These are phyloP conservation scores for Schizothecium vesticola DNA, from an alignment of 495 filamentous ascomycete species.

Conservation along the genomic window DNA sequence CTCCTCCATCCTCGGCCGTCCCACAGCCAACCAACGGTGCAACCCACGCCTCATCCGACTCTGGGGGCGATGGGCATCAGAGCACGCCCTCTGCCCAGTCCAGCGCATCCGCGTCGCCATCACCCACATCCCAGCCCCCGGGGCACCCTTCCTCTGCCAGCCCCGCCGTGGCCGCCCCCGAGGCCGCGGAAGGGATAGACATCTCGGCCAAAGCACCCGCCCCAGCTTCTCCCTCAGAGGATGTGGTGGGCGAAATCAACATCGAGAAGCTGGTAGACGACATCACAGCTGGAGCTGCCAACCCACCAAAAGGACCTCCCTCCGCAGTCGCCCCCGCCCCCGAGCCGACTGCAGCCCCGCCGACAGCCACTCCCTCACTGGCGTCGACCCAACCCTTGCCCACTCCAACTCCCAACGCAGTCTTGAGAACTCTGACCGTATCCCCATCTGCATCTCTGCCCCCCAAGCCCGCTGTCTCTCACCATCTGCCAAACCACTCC, in stretches of 20 bases:
- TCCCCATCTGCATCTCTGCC: conserved; percentile 46
- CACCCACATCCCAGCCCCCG: neutral
- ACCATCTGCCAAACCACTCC: conserved; percentile 24
- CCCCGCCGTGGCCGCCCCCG: conserved; percentile 7
- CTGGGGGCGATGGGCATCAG: conserved; percentile 4
- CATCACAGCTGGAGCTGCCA: conserved; percentile 41
- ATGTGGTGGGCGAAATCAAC: conserved; percentile 39
- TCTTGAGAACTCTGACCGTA: conserved; percentile 39
- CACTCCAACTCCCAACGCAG: conserved; percentile 27
- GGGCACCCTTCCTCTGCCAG: conserved; percentile 12
- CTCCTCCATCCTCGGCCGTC: conserved; percentile 13
- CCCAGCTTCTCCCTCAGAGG: conserved; percentile 22
- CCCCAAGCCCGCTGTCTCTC: conserved; percentile 49
- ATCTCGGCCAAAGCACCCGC: conserved; percentile 12
- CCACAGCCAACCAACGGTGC: conserved; percentile 12
- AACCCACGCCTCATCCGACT: conserved; percentile 6
- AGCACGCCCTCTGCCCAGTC: neutral
- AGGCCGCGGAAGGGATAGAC: neutral
- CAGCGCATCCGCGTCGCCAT: neutral
- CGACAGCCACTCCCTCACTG: conserved; percentile 13
- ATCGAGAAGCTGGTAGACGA: conserved; percentile 48
- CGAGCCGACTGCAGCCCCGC: conserved; percentile 19
- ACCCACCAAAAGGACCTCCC: neutral
- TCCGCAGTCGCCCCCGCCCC: neutral
- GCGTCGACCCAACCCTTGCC: conserved; percentile 26